Conservation (phyloP, 495 filamentous ascomycete species). For the Cercophora newfieldiana region DNA sequence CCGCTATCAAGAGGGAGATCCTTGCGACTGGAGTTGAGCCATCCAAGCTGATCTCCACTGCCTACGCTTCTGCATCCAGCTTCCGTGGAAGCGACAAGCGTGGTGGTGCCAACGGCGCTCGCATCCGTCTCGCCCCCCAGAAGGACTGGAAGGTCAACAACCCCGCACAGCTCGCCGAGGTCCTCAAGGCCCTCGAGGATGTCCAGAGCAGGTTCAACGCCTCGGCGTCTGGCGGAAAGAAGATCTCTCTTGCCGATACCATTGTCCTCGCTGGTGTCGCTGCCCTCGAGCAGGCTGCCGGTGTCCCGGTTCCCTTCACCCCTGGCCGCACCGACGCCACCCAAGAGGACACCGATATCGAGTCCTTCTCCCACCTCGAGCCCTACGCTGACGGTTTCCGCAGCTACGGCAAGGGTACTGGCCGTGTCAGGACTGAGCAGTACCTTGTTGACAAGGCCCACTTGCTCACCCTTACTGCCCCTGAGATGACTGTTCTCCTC, state of each 20-base stretch:
- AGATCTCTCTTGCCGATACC: conserved; percentile 68
- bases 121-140: conserved; percentile 69
- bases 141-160: conserved; percentile 69
- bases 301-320: conserved; percentile 46
- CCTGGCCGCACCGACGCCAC: conserved; percentile 53
- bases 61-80: conserved; percentile 69
- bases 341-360: conserved; percentile 63
- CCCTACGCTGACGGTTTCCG: conserved; percentile 69
- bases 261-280: conserved; percentile 69
- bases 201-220: conserved; percentile 64
- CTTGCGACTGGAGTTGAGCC: conserved; percentile 56
- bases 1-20: conserved; percentile 64
- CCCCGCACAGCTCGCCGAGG: conserved; percentile 57
- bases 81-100: conserved; percentile 77
- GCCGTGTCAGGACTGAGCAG: conserved; percentile 61
- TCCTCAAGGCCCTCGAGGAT: conserved; percentile 57
- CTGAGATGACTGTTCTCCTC: conserved; percentile 65
- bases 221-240: conserved; percentile 61
- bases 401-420: conserved; percentile 63
- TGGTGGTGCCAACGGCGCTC: conserved; percentile 72
- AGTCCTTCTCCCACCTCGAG: conserved; percentile 62
- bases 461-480: conserved; percentile 64
- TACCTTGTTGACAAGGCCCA: conserved; percentile 67
- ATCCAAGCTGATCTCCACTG: conserved; percentile 58
- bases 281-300: conserved; percentile 68